Conservation (phyloP, 2,329 filamentous ascomycete species). For the Aspergillus floridensis region DNA sequence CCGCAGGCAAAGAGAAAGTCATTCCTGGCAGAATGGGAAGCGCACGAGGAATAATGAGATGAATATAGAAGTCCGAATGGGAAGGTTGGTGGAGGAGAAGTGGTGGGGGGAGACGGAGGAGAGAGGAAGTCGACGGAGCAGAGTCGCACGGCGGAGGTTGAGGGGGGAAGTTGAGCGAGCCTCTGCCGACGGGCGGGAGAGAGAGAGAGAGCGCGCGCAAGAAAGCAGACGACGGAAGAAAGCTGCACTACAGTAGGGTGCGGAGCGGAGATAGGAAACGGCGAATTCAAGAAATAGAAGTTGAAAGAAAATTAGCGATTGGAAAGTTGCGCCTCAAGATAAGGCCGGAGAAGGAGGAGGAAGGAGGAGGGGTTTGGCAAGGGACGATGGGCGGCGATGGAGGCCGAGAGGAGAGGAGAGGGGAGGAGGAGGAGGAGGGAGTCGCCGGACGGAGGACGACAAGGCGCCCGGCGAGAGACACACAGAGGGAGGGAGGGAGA, state of each 20-base stretch:
- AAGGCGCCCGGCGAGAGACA: neutral
- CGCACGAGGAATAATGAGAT: conserved; percentile 26
- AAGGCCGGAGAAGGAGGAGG: conserved; percentile 12
- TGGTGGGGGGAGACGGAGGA: conserved; percentile 17
- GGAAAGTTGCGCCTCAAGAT: neutral
- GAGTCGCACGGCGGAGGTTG: conserved; percentile 25
- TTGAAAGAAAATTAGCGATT: conserved; percentile 1
- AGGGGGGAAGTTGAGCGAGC: conserved; percentile 20
- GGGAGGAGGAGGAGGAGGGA: conserved; percentile 14
- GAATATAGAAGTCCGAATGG: conserved; percentile 17
- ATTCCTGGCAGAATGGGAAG: conserved; percentile 37
- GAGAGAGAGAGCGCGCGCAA: conserved; percentile 17
- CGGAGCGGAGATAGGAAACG: conserved; percentile 8
- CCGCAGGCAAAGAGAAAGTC: conserved; percentile 37
- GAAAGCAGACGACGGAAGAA: conserved; percentile 16
- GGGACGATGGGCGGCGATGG: conserved; percentile 13
- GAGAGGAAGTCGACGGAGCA: conserved; percentile 24
- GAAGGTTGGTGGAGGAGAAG: conserved; percentile 9
- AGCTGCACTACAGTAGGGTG: conserved; percentile 15
- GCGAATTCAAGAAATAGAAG: neutral
- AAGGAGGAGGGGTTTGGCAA: neutral
- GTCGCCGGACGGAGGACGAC: neutral
- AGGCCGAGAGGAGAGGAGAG: conserved; percentile 8
- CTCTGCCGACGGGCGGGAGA: conserved; percentile 18
- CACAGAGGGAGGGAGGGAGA: neutral